phyloP scores from a whole-genome alignment of 148 eudicot genomes.

The Cornus kousa region DNA sequence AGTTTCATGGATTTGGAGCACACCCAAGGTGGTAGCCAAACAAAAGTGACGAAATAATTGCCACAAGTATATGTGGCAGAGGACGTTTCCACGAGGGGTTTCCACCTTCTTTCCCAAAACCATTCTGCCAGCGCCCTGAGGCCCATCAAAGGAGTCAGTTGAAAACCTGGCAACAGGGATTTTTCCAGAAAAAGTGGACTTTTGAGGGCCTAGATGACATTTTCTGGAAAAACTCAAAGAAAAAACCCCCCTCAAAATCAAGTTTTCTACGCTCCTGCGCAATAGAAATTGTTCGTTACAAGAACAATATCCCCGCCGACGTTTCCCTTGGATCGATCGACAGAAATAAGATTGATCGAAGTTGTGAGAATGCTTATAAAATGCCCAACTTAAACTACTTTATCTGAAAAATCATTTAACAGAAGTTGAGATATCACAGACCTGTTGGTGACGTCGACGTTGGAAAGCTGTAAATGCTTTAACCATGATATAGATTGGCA shows the following conservation, averaged over 20 bases:
- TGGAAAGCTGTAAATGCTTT: constrained; percentile 46
- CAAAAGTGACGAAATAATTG: constrained; percentile 67
- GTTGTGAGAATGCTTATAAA: too few species aligned
- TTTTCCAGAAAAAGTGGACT: too few species aligned
- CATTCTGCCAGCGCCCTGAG: constrained; percentile 45
- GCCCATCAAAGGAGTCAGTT: not conserved
- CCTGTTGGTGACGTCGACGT: constrained; percentile 53
- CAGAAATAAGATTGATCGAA: too few species aligned
- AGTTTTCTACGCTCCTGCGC: too few species aligned
- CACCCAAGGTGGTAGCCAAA: constrained; percentile 97
- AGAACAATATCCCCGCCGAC: too few species aligned
- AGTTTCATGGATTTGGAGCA: constrained; percentile 18
- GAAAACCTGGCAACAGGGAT: too few species aligned
- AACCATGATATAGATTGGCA: constrained; percentile 54
- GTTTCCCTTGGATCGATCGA: too few species aligned
- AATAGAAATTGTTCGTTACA: too few species aligned
- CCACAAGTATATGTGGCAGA: constrained; percentile 77
- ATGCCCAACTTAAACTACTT: not conserved
- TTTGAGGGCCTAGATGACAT: too few species aligned
- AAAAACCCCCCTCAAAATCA: too few species aligned
- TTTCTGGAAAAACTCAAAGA: too few species aligned
- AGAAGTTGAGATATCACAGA: constrained; percentile 14
- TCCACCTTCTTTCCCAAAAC: constrained; percentile 47
- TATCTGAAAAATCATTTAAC: not conserved
- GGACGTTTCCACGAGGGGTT: constrained; percentile 70